A percentile compares a stretch with the other conserved stretches of the same genome.
These are phyloP conservation scores for Lactarius quietus DNA, from an alignment of 768 basidiomycete species.

Conservation along the genomic window DNA sequence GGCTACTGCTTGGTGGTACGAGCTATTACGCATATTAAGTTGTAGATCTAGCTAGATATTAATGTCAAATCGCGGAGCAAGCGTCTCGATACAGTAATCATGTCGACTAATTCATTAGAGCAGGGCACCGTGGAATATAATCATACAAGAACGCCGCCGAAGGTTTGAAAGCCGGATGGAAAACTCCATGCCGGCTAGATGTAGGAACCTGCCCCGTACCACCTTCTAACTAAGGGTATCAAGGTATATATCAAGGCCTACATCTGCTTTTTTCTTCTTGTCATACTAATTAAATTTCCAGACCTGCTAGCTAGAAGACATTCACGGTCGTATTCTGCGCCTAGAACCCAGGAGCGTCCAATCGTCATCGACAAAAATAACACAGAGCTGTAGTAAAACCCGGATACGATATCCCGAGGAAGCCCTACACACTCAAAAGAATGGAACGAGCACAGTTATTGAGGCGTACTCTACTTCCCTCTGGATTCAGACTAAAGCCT, in stretches of 20 bases:
- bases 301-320: background rate
- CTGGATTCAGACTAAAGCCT: background rate
- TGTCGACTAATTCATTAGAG: background rate
- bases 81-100: constrained; percentile 5
- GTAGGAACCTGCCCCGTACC: background rate
- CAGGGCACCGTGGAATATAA: background rate
- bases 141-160: background rate
- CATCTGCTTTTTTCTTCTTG: constrained; percentile 1
- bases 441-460: background rate
- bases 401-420: background rate
- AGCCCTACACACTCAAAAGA: background rate
- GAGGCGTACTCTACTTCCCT: background rate
- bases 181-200: background rate
- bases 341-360: background rate
- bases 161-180: background rate
- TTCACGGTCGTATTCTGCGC: background rate
- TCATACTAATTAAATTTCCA: background rate
- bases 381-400: constrained; percentile 12
- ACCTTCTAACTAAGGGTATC: background rate
- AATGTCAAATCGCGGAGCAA: constrained; percentile 15
- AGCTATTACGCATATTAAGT: background rate
- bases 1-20: background rate
- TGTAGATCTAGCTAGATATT: background rate
- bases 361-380: background rate
- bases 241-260: background rate